Evolutionary conservation across 768 basidiomycete species (phyloP), one percentile per base, ranked within the genome.

Genomic region (Kwoniella botswanensis): DNA sequence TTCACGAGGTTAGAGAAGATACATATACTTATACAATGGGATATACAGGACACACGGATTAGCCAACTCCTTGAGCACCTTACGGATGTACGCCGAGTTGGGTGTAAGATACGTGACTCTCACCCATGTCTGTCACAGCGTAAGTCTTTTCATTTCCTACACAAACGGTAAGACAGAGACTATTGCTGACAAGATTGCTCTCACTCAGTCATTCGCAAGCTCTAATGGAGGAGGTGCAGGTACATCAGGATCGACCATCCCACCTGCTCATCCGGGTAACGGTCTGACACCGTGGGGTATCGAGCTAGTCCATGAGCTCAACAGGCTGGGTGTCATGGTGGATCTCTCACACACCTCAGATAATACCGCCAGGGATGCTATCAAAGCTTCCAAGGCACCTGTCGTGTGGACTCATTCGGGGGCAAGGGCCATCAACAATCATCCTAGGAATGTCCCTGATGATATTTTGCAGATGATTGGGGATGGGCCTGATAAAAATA

Each of bases 361-460:
- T 26, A 35, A 74, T 24, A 72, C 71, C 7, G 69, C 68, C 56
- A 50, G 59, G 11, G 62, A 77, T 13, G 71, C 63, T 2, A 65
- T 65, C 26, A 54, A 55, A 15, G 26, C 29, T 41, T 54, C 52
- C 18, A 55, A 42, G 17, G 63, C 63, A 2, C 76, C 76, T 12
- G 68, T 77, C 6, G 57, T 77, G 22, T 77, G 68, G 55, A 64
- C 76, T 11, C 76, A 77, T 65, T 71, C 69, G 9, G 71, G 65
- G 13, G 71, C 76, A 11, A 26, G 65, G 24, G 71, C 24, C 6
- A 43, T 77, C 1, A 56, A 57, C 29, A 71, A 74, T 44, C 76
- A 77, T 61, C 76, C 76, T 56, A 64, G 76, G n/a, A 77, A 77
- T 54, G 69, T 77, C 1, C 76, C 76, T 13, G 73, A 77, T 57